Evolutionary conservation across 257 asterid genomes (phyloP).

Genomic region (Fraxinus americana): DNA sequence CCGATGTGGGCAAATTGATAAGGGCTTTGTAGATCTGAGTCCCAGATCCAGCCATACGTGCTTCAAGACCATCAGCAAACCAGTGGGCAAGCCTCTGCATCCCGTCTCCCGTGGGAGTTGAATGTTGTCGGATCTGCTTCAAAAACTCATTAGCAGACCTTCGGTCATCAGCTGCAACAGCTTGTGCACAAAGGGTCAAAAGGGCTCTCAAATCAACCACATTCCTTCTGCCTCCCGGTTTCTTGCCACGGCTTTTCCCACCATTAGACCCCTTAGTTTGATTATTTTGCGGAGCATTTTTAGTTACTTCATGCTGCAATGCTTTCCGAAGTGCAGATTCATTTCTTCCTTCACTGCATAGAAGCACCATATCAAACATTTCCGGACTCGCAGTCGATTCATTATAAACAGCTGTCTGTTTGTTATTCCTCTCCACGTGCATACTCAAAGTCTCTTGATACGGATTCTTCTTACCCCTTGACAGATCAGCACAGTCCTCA

Average conservation of each 20-base stretch:
- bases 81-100: conserved; percentile 55
- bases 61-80: conserved; percentile 54
- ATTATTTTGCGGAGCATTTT: conserved; percentile 30
- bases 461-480: conserved; percentile 68
- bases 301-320: conserved; percentile 48
- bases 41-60: conserved; percentile 55
- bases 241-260: conserved; percentile 58
- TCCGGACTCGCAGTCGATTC: conserved; percentile 61
- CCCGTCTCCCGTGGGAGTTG: conserved; percentile 48
- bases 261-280: conserved; percentile 42
- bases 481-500: conserved; percentile 25
- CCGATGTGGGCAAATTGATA: conserved; percentile 33
- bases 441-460: conserved; percentile 39
- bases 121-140: conserved; percentile 62
- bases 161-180: conserved; percentile 74
- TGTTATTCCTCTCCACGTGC: conserved; percentile 56
- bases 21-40: conserved; percentile 28
- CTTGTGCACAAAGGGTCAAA: conserved; percentile 75
- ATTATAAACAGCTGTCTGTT: conserved; percentile 61
- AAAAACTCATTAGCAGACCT: conserved; percentile 62
- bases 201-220: conserved; percentile 72
- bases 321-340: conserved; percentile 69
- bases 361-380: conserved; percentile 66
- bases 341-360: conserved; percentile 67
- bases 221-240: conserved; percentile 41